Evolutionary conservation across 2,329 filamentous ascomycete species (phyloP).

Genomic region (Pyrenophora teres): DNA sequence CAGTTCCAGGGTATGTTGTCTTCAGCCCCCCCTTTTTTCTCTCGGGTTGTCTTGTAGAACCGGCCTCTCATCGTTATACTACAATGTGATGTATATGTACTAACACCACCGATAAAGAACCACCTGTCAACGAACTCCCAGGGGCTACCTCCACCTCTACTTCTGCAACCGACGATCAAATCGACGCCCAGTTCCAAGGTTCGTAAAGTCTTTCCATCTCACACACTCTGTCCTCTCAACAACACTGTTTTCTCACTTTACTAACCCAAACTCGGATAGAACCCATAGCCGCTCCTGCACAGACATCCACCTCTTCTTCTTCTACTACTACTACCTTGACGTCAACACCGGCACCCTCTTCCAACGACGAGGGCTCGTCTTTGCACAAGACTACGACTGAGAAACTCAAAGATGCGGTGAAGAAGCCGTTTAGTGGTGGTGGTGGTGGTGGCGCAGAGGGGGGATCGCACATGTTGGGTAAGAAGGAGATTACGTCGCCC

Average conservation of each 20-base stretch:
- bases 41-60: too few species aligned
- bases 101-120: conserved; percentile 4
- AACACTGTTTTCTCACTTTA: too few species aligned
- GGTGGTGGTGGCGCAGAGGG: too few species aligned
- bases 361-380: not conserved
- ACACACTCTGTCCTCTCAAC: too few species aligned
- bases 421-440: conserved; percentile 10
- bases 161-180: not conserved
- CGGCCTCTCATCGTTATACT: not conserved
- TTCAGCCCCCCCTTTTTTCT: too few species aligned
- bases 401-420: conserved; percentile 15
- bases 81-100: not conserved
- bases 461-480: not conserved
- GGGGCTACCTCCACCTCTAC: not conserved
- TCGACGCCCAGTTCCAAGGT: conserved; percentile 13
- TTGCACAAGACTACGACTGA: conserved; percentile 4
- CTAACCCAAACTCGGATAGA: not conserved
- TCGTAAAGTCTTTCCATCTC: not conserved
- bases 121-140: conserved; percentile 5
- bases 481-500: conserved; percentile 2
- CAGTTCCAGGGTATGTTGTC: conserved; percentile 14
- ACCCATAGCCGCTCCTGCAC: not conserved
- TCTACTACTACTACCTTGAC: not conserved
- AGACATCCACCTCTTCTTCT: not conserved
- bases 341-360: too few species aligned